Base-by-base conservation (phyloP, 1,139 yeast genomes). In the Debaryomyces sp. region DNA sequence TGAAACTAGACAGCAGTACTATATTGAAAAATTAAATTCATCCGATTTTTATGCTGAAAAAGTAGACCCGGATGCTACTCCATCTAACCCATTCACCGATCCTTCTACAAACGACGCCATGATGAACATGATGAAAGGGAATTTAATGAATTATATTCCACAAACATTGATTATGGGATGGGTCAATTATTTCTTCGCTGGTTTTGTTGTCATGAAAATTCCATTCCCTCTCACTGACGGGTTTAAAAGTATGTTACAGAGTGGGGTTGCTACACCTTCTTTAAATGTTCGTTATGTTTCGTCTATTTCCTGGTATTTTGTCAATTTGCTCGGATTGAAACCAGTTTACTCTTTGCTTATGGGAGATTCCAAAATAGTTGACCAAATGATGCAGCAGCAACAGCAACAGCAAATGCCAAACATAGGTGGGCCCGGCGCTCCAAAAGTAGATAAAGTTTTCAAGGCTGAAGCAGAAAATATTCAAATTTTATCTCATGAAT, bases 261-360 rank as follows among this genome's bases (percentile, higher is more conserved):
- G 83, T 29, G 97, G 98, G 3, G 87, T 95, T 10, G 80, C 79
- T 53, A 91, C 98, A 0, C 80, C 86, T 1, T 96, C 94, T 60
- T 75, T 94, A 53, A 95, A 91, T 61, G 97, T 86, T 5, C 75
- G 96, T 36, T 94, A 96, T 82, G 99, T 94, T n/a, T 87, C 96
- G 35, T 85, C 97, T 2, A 85, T 95, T 27, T 91, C 97, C n/a
- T 94, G 98, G 99, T 94, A 94, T 66, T 90, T 94, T 66, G 89
- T 94, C 48, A 89, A 91, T 51, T 81, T 91, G 56, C 70, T 92
- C 50, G 99, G 99, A 33, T 78, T 94, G 53, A 82, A 84, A 55
- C 89, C 97, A 0, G 84, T 94, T 2, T 89, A 87, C 65, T 80
- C 89, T 24, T 76, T 92, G 49, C 59, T 92, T 17, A 78, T 89